Evolutionary conservation across 768 basidiomycete genomes (phyloP).

Genomic region (Termitomyces sp.): DNA sequence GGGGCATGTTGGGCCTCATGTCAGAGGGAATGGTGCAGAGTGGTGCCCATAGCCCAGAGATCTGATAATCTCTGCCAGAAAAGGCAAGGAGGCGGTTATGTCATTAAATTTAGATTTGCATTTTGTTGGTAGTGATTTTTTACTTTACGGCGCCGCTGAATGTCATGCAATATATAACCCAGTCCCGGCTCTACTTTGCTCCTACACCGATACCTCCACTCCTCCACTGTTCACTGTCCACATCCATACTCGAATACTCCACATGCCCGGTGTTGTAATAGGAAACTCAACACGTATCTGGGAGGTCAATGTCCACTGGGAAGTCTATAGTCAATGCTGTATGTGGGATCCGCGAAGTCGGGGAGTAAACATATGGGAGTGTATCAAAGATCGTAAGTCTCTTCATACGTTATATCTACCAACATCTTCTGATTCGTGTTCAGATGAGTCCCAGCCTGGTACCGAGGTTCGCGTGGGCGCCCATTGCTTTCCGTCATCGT

Average conservation of each 20-base stretch:
- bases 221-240: not conserved
- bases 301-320: conserved; percentile 67
- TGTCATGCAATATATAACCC: conserved; percentile 20
- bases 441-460: conserved; percentile 59
- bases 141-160: conserved; percentile 13
- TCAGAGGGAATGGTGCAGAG: not conserved
- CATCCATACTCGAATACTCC: conserved; percentile 4
- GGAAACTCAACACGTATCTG: conserved; percentile 67
- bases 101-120: conserved; percentile 14
- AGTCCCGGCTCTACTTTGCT: not conserved
- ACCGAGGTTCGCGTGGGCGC: conserved; percentile 28
- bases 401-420: not conserved
- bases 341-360: conserved; percentile 66
- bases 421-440: conserved; percentile 5
- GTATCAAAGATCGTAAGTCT: conserved; percentile 62
- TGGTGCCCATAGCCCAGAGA: not conserved
- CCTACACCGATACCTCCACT: not conserved
- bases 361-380: conserved; percentile 76
- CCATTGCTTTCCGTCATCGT: conserved; percentile 3
- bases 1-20: conserved; percentile 2
- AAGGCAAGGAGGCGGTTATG: conserved; percentile 11
- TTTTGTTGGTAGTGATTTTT: conserved; percentile 15
- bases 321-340: conserved; percentile 62
- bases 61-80: conserved; percentile 14
- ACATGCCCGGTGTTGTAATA: conserved; percentile 48